Evolutionary conservation across 495 filamentous ascomycete genomes (phyloP).

Genomic region (Choiromyces venosus): DNA sequence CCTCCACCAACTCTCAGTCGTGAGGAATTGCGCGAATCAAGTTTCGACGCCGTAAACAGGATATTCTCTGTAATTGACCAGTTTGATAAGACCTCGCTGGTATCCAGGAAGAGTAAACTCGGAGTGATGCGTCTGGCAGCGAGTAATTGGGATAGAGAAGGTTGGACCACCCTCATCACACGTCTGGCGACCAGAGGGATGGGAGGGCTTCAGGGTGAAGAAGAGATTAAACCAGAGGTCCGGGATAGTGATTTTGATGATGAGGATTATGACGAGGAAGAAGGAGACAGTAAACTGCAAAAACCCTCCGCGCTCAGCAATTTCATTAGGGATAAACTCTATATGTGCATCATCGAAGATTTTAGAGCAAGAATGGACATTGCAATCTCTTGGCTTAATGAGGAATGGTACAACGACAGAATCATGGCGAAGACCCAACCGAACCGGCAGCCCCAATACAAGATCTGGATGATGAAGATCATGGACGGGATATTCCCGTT

Average conservation of each 20-base stretch:
- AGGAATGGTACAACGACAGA: conserved; percentile 96
- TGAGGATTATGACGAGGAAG: conserved; percentile 34
- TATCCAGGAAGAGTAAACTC: conserved; percentile 39
- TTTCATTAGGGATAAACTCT: conserved; percentile 70
- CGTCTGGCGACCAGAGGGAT: conserved; percentile 78
- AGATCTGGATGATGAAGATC: conserved; percentile 69
- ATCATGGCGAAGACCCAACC: conserved; percentile 51
- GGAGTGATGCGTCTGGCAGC: conserved; percentile 82
- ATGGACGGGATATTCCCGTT: conserved; percentile 85
- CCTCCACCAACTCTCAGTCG: conserved; percentile 66
- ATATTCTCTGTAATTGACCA: conserved; percentile 70
- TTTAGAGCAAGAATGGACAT: conserved; percentile 80
- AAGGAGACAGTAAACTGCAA: conserved; percentile 23
- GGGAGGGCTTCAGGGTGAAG: conserved; percentile 56
- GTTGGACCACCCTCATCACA: conserved; percentile 82
- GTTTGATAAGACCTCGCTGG: conserved; percentile 57
- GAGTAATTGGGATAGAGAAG: conserved; percentile 77
- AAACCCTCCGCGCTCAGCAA: conserved; percentile 43
- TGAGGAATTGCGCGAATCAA: conserved; percentile 61
- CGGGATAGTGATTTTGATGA: conserved; percentile 6
- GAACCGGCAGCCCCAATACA: conserved; percentile 59
- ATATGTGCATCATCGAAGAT: conserved; percentile 79
- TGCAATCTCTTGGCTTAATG: conserved; percentile 84
- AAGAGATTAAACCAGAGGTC: conserved; percentile 33
- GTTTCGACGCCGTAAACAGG: conserved; percentile 62